Evolutionary conservation across 768 basidiomycete species (phyloP).

Genomic region (Psilocybe cubensis): DNA sequence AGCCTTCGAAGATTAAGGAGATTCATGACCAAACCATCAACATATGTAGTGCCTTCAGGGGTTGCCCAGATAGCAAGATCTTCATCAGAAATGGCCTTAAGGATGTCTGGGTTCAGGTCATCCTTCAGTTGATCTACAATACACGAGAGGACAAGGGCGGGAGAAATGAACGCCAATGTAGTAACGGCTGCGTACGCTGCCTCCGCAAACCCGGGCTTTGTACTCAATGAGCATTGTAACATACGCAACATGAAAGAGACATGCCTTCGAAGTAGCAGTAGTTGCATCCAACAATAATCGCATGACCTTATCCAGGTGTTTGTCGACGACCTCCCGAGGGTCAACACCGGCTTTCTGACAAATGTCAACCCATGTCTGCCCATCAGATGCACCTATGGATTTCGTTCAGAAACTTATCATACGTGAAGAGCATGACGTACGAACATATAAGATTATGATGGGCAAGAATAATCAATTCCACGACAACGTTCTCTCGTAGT

Average conservation of each 20-base stretch:
- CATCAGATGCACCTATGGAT: constrained; percentile 45
- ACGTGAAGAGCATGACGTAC: constrained; percentile 28
- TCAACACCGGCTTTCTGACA: constrained; percentile 73
- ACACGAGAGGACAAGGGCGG: constrained; percentile 65
- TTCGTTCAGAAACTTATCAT: not conserved
- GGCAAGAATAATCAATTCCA: constrained; percentile 64
- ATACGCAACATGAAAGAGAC: not conserved
- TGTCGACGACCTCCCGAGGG: constrained; percentile 61
- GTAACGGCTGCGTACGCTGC: constrained; percentile 78
- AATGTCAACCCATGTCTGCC: constrained; percentile 81
- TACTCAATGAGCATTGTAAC: not conserved
- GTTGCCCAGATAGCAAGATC: constrained; percentile 89
- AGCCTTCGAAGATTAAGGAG: not conserved
- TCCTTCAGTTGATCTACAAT: constrained; percentile 66
- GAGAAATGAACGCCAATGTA: constrained; percentile 82
- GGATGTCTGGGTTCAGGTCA: constrained; percentile 64
- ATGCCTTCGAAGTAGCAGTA: constrained; percentile 46
- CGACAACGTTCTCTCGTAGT: constrained; percentile 48
- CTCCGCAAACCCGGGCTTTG: constrained; percentile 53
- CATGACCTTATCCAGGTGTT: constrained; percentile 53
- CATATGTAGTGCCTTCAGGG: constrained; percentile 76
- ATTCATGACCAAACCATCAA: constrained; percentile 63
- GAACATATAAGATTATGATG: constrained; percentile 73
- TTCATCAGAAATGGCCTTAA: constrained; percentile 66
- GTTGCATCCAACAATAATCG: constrained; percentile 52